phyloP scores from a whole-genome alignment of 768 basidiomycete genomes.

The Chalciporus pseudorubinellus region DNA sequence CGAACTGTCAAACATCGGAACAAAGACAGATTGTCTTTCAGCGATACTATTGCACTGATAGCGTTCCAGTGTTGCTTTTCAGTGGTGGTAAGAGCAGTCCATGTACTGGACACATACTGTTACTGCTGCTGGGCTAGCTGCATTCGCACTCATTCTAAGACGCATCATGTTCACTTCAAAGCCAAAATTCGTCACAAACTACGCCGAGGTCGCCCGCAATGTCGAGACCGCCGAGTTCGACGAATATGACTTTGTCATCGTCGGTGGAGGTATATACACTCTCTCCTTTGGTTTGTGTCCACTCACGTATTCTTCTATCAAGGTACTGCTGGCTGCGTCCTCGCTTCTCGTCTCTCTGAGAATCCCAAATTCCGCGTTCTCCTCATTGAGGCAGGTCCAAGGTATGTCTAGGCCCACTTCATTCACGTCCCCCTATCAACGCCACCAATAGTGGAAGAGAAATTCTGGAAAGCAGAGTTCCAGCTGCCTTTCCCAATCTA shows the following conservation, averaged over 20 bases:
- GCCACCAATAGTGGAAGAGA: constrained; percentile 40
- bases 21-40: no score
- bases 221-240: constrained; percentile 11
- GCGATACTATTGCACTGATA: no score
- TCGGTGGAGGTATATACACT: constrained; percentile 47
- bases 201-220: constrained; percentile 9
- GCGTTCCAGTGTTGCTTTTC: no score
- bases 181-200: constrained; percentile 12
- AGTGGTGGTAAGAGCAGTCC: neutral
- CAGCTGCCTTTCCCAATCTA: constrained; percentile 41
- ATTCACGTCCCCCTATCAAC: neutral
- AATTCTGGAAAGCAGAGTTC: constrained; percentile 41
- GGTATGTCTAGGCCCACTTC: constrained; percentile 36
- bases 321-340: constrained; percentile 46
- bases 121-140: constrained; percentile 7
- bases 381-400: constrained; percentile 41
- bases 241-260: constrained; percentile 50
- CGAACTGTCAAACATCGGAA: no score
- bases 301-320: neutral
- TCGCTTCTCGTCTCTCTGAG: constrained; percentile 45
- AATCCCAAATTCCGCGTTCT: constrained; percentile 35
- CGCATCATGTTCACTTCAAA: neutral
- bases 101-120: constrained; percentile 1
- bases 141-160: constrained; percentile 5
- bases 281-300: neutral